Conservation (phyloP, 257 asterid genomes). For the Marsdenia floribunda region DNA sequence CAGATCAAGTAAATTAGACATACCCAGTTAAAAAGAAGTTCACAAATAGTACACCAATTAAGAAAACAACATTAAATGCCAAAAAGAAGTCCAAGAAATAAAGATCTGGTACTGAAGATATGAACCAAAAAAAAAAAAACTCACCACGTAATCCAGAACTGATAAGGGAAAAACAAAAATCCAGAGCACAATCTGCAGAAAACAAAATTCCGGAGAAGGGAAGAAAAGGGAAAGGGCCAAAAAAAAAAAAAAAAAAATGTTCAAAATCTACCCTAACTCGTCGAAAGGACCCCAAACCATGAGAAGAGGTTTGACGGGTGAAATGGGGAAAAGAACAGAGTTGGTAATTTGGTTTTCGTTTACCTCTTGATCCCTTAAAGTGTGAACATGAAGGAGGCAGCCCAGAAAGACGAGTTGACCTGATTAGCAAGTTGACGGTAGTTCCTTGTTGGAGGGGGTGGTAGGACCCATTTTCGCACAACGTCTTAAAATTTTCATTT, state of each 20-base stretch:
- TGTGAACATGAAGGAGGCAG: conserved; percentile 10
- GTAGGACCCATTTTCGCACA: conserved; percentile 4
- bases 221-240: background rate
- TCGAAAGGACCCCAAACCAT: conserved; percentile 7
- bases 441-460: background rate
- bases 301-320: conserved; percentile 30
- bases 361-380: conserved; percentile 28
- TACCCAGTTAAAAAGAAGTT: background rate
- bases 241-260: background rate
- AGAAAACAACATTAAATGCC: background rate
- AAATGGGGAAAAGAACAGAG: background rate
- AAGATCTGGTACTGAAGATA: conserved; percentile 15
- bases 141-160: conserved; percentile 19
- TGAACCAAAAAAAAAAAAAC: conserved; percentile 9
- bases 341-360: conserved; percentile 10
- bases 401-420: conserved; percentile 24
- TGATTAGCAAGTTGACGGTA: conserved; percentile 38
- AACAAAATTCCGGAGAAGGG: background rate
- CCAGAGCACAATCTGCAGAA: background rate
- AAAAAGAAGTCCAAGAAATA: background rate
- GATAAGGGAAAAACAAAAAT: conserved; percentile 1
- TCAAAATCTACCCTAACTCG: background rate
- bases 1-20: conserved; percentile 13
- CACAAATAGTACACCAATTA: background rate
- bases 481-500: conserved; percentile 15